These are phyloP conservation scores for Auriscalpium microsporum DNA, from an alignment of 768 basidiomycete genomes.

Conservation along the genomic window DNA sequence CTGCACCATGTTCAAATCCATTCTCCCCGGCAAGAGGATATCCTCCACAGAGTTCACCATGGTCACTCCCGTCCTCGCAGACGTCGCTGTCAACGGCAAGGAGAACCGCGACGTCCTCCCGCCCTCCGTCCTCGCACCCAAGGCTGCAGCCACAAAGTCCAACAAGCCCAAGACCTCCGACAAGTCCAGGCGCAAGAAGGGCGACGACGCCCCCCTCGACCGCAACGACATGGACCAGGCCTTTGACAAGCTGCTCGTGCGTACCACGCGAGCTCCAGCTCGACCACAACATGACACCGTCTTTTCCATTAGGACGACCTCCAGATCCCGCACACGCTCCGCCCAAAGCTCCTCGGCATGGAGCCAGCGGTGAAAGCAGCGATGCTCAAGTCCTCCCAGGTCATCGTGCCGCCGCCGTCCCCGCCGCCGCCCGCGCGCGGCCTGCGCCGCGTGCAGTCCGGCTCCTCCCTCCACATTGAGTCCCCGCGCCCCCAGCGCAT, in stretches of 20 bases:
- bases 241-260: conserved; percentile 75
- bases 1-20: conserved; percentile 68
- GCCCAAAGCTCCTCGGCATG: conserved; percentile 74
- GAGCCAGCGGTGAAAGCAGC: conserved; percentile 82
- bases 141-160: conserved; percentile 20
- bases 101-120: conserved; percentile 47
- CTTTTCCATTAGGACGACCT: conserved; percentile 60
- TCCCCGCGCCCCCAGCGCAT: conserved; percentile 32
- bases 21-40: conserved; percentile 61
- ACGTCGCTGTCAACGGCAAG: conserved; percentile 40
- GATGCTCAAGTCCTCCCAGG: conserved; percentile 81
- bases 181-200: conserved; percentile 34
- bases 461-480: conserved; percentile 52
- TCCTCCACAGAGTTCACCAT: conserved; percentile 67
- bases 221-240: conserved; percentile 48
- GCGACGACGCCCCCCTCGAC: conserved; percentile 18
- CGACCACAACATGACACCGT: no score
- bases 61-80: conserved; percentile 43
- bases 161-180: conserved; percentile 37
- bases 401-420: conserved; percentile 23
- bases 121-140: conserved; percentile 18
- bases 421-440: conserved; percentile 44
- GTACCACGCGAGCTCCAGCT: conserved; percentile 17
- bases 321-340: conserved; percentile 72
- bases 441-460: conserved; percentile 65